Percentiles rank a stretch among this genome's conserved stretches.
phyloP scores from a whole-genome alignment of 2,329 filamentous ascomycete species.

The Arthrobotrys iridis region DNA sequence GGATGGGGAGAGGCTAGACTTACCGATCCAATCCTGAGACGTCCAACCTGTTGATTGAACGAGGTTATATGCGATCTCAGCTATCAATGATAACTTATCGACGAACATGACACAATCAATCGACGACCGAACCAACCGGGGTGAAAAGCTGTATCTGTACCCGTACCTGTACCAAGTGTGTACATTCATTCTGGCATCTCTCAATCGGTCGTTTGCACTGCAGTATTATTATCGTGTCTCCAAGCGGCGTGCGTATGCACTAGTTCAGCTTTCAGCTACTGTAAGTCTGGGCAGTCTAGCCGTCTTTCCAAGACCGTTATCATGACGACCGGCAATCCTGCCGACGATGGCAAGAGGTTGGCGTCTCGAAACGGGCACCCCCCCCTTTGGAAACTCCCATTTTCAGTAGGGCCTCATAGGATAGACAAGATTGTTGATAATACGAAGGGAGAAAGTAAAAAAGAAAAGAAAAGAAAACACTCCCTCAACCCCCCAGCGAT shows the following conservation, averaged over 20 bases:
- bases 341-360: no score
- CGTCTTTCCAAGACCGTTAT: neutral
- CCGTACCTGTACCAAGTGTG: neutral
- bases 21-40: slow-evolving; percentile 51
- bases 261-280: neutral
- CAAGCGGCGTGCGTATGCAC: neutral
- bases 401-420: slow-evolving; percentile 21
- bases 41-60: neutral
- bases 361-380: slow-evolving; percentile 6
- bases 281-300: no score
- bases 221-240: slow-evolving; percentile 12
- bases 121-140: slow-evolving; percentile 1
- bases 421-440: neutral
- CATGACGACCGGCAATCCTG: neutral
- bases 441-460: neutral
- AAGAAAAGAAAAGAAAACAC: neutral
- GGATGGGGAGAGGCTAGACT: slow-evolving; percentile 35
- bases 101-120: neutral
- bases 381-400: neutral
- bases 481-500: neutral
- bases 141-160: neutral
- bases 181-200: neutral
- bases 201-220: neutral
- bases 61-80: slow-evolving; percentile 19
- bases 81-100: slow-evolving; percentile 13